Base-by-base conservation (phyloP, 768 basidiomycete genomes). In the Pleurotus citrinopileatus region DNA sequence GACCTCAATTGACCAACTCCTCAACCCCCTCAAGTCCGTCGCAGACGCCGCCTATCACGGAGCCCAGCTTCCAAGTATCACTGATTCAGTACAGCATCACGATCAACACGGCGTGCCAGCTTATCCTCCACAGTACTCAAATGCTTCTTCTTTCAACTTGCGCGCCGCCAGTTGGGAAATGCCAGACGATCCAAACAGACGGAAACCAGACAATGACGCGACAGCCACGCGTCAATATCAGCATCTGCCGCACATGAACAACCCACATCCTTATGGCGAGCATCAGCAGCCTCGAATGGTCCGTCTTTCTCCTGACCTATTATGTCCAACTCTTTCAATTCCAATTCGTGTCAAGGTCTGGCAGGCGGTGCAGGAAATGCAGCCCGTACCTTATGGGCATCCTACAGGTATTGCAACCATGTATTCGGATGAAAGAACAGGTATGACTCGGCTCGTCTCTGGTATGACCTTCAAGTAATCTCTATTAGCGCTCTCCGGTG, bases 361-460 rank as follows among this genome's bases (percentile, higher is more conserved):
- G 70, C 58, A 66, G n/a, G 52, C 45, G 29, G 17, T 47, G 40
- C 70, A 66, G 34, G 69, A 72, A 43, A 61, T 67, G 12, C 51
- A 71, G 1, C 60, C 55, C 48, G 66, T 70, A 59, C 54, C 69
- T n/a, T 83, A 81, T 59, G 71, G 68, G 36, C 63, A 74, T n/a
- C 68, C 76, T 52, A 9, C 29, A 19, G 70, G 70, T 45, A 63
- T 80, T 34, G 56, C 76, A 6, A 73, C 75, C 60, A 73, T 79
- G 65, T 83, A 79, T 65, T 76, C 82, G 53, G 82, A 80, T 59
- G 82, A 84, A 60, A 78, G 82, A 56, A 75, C 79, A 51, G 74
- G 84, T 83, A 62, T 63, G 77, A 67, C 55, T 46, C 27, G 40
- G 44, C 40, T 52, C 50, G 59, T 46, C 58, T 60, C 56, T 57